Percentiles rank a stretch among this genome's conserved stretches.
phyloP scores from a whole-genome alignment of 148 eudicot species.

The Bassia scoparia region DNA sequence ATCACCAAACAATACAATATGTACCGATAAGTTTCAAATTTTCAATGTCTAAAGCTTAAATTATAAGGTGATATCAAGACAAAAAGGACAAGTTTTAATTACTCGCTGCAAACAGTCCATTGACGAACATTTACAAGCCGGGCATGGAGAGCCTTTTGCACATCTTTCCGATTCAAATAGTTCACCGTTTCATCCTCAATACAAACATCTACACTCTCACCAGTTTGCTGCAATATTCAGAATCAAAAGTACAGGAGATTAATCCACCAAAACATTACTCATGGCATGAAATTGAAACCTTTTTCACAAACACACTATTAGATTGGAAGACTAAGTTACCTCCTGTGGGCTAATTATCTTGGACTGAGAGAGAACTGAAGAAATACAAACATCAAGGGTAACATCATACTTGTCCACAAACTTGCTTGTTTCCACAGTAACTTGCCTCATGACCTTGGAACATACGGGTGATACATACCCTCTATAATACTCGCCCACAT shows the following conservation, averaged over 20 bases:
- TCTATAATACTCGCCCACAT: slow-evolving; percentile 77
- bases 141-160: slow-evolving; percentile 75
- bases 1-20: background rate
- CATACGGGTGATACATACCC: slow-evolving; percentile 68
- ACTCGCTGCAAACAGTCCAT: slow-evolving; percentile 90
- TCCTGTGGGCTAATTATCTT: slow-evolving; percentile 73
- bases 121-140: slow-evolving; percentile 68
- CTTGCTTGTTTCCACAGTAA: slow-evolving; percentile 72
- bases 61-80: background rate
- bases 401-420: slow-evolving; percentile 96
- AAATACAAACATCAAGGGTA: slow-evolving; percentile 87
- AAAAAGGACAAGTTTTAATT: slow-evolving; percentile 18
- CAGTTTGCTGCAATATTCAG: slow-evolving; percentile 43
- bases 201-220: slow-evolving; percentile 78
- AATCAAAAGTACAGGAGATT: background rate
- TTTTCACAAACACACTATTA: background rate
- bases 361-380: slow-evolving; percentile 84
- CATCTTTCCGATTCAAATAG: slow-evolving; percentile 78
- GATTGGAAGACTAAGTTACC: slow-evolving; percentile 18
- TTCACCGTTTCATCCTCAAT: slow-evolving; percentile 83
- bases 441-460: slow-evolving; percentile 70
- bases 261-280: background rate
- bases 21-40: background rate
- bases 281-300: background rate
- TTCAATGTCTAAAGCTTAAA: background rate